Percentiles rank a stretch among this genome's conserved stretches.
phyloP scores from a whole-genome alignment of 148 eudicot genomes.

The Arctostaphylos glauca region DNA sequence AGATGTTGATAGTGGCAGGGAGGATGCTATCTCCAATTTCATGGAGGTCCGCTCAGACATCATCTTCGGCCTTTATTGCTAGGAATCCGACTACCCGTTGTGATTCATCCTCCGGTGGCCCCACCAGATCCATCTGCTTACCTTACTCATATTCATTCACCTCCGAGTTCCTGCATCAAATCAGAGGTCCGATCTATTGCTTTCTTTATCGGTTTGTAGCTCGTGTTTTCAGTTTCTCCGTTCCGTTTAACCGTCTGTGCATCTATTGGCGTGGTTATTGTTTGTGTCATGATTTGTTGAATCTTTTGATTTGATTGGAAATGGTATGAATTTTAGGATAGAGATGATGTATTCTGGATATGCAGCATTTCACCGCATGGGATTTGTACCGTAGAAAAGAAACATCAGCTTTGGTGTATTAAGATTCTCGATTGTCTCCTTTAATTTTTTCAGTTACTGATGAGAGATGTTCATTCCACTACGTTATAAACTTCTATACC shows the following conservation, averaged over 20 bases:
- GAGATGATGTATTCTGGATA: not conserved
- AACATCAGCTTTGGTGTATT: not conserved
- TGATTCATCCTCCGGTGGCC: not conserved
- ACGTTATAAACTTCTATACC: not conserved
- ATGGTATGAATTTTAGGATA: not conserved
- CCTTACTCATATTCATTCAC: not conserved
- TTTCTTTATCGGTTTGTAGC: not conserved
- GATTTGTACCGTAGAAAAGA: not conserved
- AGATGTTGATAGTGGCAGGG: slow-evolving; percentile 18
- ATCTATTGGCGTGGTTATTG: not conserved
- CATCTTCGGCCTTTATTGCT: not conserved
- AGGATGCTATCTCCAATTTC: slow-evolving; percentile 9
- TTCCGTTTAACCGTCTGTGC: not conserved
- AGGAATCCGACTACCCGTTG: not conserved
- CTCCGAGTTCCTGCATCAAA: not conserved
- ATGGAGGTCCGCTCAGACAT: slow-evolving; percentile 14
- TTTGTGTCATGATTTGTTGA: not conserved
- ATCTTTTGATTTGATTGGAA: not conserved
- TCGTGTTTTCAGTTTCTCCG: not conserved
- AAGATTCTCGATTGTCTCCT: not conserved
- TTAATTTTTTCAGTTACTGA: too few species aligned
- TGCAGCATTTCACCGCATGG: too few species aligned
- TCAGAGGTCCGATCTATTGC: slow-evolving; percentile 8
- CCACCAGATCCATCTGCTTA: not conserved
- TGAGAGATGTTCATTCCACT: too few species aligned